Evolutionary conservation across 345 rosid genomes (phyloP), one percentile per base, ranked within the genome.

Genomic region (Odontarrhena argentea): DNA sequence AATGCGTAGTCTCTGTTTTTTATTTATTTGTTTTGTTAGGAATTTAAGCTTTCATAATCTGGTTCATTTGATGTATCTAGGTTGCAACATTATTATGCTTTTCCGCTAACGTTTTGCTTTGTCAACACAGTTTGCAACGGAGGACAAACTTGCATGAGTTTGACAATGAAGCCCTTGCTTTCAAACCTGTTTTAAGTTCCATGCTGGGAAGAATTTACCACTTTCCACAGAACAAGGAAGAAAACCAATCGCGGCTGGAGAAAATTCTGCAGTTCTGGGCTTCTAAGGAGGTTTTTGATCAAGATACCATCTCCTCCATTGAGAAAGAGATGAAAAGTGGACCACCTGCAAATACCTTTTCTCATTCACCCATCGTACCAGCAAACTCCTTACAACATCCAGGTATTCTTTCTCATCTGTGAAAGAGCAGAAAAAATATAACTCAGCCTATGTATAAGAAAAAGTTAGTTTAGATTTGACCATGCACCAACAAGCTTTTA

Each of bases 181-280:
- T 95, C 71, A 85, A 84, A 67, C 93, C 96, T 35, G 82, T 91
- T 48, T 69, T 95, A 59, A 96, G 97, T 74, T 71, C 93, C 61
- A 95, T 95, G 97, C 96, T 95, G 55, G 89, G 89, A 11, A 86
- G 86, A 75, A 81, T 87, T 58, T 95, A 83, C 79, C 96, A 89
- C 80, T 79, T 78, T 69, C 89, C 93, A 68, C 92, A 82, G 59
- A 89, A 86, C 78, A 86, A 85, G 77, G 96, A 89, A 58, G 97
- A 86, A 72, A 94, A 91, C 63, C 95, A 83, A 76, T 83, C 87
- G 14, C 87, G 93, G 18, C 80, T 95, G 58, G 96, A 88, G 83
- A 95, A 88, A 76, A 91, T 95, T 69, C 73, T 95, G 63, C 96
- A 84, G 74, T 95, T 91, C 69, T 95, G 99, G 99, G 96, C 85